Evolutionary conservation across 1,284 basidiomycete genomes (phyloP), one percentile per base, ranked within the genome.

Genomic region (Sanguinoderma infundibulare): DNA sequence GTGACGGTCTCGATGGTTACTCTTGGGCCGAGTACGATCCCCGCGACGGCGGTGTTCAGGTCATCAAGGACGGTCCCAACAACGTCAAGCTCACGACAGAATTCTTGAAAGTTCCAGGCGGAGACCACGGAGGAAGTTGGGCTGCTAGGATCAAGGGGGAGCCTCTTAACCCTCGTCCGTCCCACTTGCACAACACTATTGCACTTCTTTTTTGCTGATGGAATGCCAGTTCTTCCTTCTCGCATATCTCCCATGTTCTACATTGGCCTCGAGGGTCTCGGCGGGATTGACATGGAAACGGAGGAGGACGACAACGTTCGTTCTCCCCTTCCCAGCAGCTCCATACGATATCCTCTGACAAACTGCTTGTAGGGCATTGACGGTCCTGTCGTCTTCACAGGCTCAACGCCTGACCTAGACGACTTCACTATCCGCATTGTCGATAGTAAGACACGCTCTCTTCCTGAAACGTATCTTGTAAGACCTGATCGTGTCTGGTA

Each of bases 21-120:
- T 90, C 90, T 15, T 98, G 93, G 90, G 91, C 90, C 6, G 85
- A 88, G 67, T 96, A 95, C 72, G 95, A 98, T 73, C 83, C 92
- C 15, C 86, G 94, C 32, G 84, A 90, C 68, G 94, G 94, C 59
- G 95, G 94, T 52, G 83, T 91, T 15, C 93, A 98, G 74, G 85
- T 93, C 59, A 82, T 98, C 63, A 85, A 89, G 63, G 96, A 98
- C 74, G 80, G 83, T 22, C 73, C 78, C 58, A 96, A 96, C 76
- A 98, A 98, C 69, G 87, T 97, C 54, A 81, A 90, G 70, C 79
- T 98, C 36, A 93, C 89, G 9, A 95, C 93, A 1, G 89, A 94
- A 70, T 90, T 95, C 68, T 76, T 98, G 64, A 97, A 97, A 75
- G 80, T 93, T 35, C 82, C 89, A 14, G 90, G 88, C 35, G 93